Conservation (phyloP, 2,329 filamentous ascomycete species). For the Calonectria crousiana region DNA sequence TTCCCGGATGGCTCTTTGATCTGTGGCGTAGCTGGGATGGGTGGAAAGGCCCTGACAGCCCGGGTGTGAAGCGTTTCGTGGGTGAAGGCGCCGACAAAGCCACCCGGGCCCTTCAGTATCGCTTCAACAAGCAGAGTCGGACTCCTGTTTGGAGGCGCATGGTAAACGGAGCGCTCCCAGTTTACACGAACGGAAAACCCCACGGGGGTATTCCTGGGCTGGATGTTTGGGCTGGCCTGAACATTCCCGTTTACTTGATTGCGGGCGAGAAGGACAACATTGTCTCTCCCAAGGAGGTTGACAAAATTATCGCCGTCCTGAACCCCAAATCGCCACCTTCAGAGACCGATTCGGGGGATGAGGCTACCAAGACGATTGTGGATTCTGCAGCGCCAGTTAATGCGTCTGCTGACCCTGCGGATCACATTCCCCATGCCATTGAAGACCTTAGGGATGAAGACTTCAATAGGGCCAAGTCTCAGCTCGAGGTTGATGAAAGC, state of each 20-base stretch:
- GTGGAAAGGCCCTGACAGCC: slow-evolving; percentile 80
- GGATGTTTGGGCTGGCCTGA: slow-evolving; percentile 78
- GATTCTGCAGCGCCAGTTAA: slow-evolving; percentile 64
- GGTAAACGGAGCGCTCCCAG: slow-evolving; percentile 77
- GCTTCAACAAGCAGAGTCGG: slow-evolving; percentile 85
- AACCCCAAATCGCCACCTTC: slow-evolving; percentile 21
- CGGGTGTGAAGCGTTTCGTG: slow-evolving; percentile 83
- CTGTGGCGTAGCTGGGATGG: slow-evolving; percentile 83
- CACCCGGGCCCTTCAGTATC: slow-evolving; percentile 75
- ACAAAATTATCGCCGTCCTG: slow-evolving; percentile 70
- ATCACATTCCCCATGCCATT: slow-evolving; percentile 52
- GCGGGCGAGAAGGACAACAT: slow-evolving; percentile 82
- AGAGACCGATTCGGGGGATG: slow-evolving; percentile 38
- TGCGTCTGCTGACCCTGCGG: slow-evolving; percentile 45
- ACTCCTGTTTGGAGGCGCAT: slow-evolving; percentile 88
- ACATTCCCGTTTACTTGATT: slow-evolving; percentile 82
- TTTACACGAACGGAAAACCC: slow-evolving; percentile 64
- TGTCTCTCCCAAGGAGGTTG: slow-evolving; percentile 78
- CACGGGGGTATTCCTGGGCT: slow-evolving; percentile 76
- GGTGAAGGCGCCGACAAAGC: slow-evolving; percentile 75
- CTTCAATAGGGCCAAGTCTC: slow-evolving; percentile 39
- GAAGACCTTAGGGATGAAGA: slow-evolving; percentile 46
- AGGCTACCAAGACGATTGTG: slow-evolving; percentile 48
- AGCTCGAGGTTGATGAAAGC: slow-evolving; percentile 34
- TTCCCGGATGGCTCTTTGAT: slow-evolving; percentile 81